phyloP scores from a whole-genome alignment of 1,139 yeast genomes.

The Suhomyces kunorum region DNA sequence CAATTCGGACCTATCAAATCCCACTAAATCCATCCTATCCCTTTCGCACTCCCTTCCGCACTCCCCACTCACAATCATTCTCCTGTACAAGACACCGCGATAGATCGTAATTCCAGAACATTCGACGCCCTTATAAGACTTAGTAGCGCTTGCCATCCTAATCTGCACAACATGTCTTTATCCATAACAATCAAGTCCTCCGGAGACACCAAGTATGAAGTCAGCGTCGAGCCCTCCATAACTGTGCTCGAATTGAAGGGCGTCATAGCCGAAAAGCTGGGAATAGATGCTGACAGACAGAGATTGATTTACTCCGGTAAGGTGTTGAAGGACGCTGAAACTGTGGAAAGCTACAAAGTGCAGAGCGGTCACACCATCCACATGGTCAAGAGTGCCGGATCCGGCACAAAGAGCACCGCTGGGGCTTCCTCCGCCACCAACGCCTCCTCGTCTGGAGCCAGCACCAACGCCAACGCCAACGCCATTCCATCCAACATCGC shows the following conservation, averaged over 20 bases:
- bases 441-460: constrained; percentile 18
- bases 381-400: constrained; percentile 69
- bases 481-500: constrained; percentile 73
- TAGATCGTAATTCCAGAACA: constrained; percentile 8
- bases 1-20: too few species aligned
- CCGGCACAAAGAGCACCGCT: constrained; percentile 20
- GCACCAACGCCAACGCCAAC: constrained; percentile 6
- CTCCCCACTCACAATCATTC: constrained; percentile 1
- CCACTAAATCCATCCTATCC: background rate
- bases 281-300: constrained; percentile 73
- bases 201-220: constrained; percentile 78
- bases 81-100: background rate
- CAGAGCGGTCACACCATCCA: constrained; percentile 87
- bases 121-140: constrained; percentile 5
- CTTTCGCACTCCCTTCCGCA: background rate
- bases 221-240: constrained; percentile 52
- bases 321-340: constrained; percentile 81
- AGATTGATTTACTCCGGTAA: constrained; percentile 92
- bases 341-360: constrained; percentile 73
- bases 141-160: constrained; percentile 5
- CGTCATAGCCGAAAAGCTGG: constrained; percentile 57
- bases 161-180: constrained; percentile 9
- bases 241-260: constrained; percentile 73
- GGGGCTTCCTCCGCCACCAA: constrained; percentile 17
- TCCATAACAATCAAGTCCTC: constrained; percentile 52